A percentile compares a stretch with the other conserved stretches of the same genome.
Conservation (phyloP, 106 monocot species). For the Gastrodia elata region DNA sequence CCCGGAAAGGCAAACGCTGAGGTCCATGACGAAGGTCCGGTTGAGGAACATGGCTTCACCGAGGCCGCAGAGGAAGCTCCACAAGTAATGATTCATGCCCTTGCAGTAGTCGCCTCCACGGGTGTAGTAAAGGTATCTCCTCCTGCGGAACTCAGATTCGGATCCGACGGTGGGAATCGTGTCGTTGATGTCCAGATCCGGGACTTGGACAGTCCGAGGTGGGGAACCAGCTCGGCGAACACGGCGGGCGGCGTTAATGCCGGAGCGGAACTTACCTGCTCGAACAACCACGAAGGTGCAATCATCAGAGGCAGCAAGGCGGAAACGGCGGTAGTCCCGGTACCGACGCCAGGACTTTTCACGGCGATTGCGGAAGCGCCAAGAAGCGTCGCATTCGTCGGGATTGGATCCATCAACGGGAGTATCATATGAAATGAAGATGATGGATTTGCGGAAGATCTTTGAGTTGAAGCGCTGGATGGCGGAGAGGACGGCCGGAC, state of each 20-base stretch:
- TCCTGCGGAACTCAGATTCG: conserved; percentile 46
- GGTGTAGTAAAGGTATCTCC: conserved; percentile 56
- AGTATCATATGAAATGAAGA: conserved; percentile 59
- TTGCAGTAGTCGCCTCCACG: conserved; percentile 88
- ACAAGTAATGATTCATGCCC: conserved; percentile 86
- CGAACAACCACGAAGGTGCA: conserved; percentile 32
- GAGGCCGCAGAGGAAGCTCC: conserved; percentile 87
- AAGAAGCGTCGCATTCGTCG: conserved; percentile 68
- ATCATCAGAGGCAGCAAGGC: conserved; percentile 23
- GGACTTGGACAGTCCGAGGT: conserved; percentile 22
- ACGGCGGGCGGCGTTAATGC: conserved; percentile 36
- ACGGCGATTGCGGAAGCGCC: conserved; percentile 69
- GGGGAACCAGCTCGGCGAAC: conserved; percentile 3
- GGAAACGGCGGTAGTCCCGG: conserved; percentile 75
- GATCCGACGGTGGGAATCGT: conserved; percentile 67
- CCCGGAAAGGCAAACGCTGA: conserved; percentile 55
- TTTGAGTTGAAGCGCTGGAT: conserved; percentile 57
- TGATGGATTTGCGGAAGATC: conserved; percentile 26
- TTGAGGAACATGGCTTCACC: conserved; percentile 84
- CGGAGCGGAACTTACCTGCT: conserved; percentile 73
- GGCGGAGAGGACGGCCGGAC: conserved; percentile 37
- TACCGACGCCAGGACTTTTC: conserved; percentile 77
- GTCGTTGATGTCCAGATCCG: conserved; percentile 73
- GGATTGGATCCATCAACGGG: conserved; percentile 53
- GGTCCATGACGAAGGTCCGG: conserved; percentile 87